phyloP scores from a whole-genome alignment of 108 stramenopile species.

The Chaetoceros muelleri region DNA sequence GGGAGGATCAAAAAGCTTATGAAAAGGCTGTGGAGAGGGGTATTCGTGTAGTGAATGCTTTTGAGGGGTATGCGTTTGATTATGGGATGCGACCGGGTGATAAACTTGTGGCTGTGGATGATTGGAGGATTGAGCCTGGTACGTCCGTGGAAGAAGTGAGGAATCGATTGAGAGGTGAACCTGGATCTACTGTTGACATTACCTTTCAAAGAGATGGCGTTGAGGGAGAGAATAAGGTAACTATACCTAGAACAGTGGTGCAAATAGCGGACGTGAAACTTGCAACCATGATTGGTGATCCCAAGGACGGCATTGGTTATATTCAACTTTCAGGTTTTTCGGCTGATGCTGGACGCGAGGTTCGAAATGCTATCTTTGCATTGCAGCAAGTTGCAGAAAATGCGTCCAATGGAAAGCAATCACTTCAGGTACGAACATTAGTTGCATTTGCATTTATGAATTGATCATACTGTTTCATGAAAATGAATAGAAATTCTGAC shows the following conservation, averaged over 20 bases:
- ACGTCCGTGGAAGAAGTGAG: slow-evolving; percentile 78
- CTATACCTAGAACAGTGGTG: slow-evolving; percentile 67
- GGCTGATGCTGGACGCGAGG: slow-evolving; percentile 73
- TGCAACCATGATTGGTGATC: slow-evolving; percentile 61
- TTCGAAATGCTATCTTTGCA: slow-evolving; percentile 56
- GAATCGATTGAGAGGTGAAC: slow-evolving; percentile 78
- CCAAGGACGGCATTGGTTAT: slow-evolving; percentile 83
- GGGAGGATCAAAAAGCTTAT: slow-evolving; percentile 17
- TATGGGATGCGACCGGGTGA: slow-evolving; percentile 83
- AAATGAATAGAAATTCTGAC: not conserved
- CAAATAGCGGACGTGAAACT: slow-evolving; percentile 78
- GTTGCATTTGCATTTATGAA: not conserved
- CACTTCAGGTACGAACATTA: slow-evolving; percentile 27
- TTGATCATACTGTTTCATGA: not conserved
- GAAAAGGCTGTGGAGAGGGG: slow-evolving; percentile 50
- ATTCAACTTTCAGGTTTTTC: slow-evolving; percentile 87
- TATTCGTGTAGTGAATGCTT: slow-evolving; percentile 81
- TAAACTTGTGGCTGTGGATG: slow-evolving; percentile 66
- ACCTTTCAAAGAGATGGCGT: slow-evolving; percentile 62
- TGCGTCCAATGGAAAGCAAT: slow-evolving; percentile 29
- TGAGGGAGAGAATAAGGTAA: slow-evolving; percentile 41
- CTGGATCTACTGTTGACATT: slow-evolving; percentile 70
- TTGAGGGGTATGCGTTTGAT: slow-evolving; percentile 87
- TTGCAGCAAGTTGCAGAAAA: slow-evolving; percentile 59
- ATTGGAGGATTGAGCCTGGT: slow-evolving; percentile 25